Percentiles rank a stretch among this genome's conserved stretches.
Conservation (phyloP, 805 yeast genomes). For the Hemisphaericaspora nanyangensis region DNA sequence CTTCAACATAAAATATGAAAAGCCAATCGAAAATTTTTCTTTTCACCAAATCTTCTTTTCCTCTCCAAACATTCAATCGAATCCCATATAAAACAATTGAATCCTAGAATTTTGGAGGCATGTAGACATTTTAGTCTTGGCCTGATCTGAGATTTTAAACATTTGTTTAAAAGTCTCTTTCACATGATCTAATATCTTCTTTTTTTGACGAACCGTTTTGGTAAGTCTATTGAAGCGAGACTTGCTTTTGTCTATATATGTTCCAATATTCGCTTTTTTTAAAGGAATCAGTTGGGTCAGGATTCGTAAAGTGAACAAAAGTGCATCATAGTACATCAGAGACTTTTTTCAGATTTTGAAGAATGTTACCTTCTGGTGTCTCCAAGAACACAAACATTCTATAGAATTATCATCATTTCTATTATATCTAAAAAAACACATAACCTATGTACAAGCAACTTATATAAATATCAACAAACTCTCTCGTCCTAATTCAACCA, state of each 20-base stretch:
- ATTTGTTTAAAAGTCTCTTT: slow-evolving; percentile 1
- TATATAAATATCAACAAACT: no score
- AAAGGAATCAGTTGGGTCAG: not conserved
- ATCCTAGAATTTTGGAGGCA: no score
- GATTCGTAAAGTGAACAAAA: slow-evolving; percentile 14
- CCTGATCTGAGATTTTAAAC: slow-evolving; percentile 12
- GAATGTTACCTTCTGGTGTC: slow-evolving; percentile 40
- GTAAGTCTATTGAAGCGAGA: slow-evolving; percentile 36
- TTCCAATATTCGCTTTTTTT: not conserved
- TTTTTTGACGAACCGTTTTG: slow-evolving; percentile 40
- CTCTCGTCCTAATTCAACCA: no score
- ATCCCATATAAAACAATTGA: not conserved
- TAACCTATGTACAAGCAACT: no score
- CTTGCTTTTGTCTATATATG: slow-evolving; percentile 6
- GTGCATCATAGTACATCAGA: slow-evolving; percentile 50
- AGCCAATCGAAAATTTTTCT: no score
- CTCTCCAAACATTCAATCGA: slow-evolving; percentile 5
- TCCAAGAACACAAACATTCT: slow-evolving; percentile 45
- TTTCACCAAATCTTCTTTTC: slow-evolving; percentile 1
- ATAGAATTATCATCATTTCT: not conserved
- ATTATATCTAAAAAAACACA: not conserved
- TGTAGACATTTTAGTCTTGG: slow-evolving; percentile 12
- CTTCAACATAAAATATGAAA: no score
- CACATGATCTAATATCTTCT: slow-evolving; percentile 27
- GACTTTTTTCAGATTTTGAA: slow-evolving; percentile 12